Conservation (phyloP, 768 basidiomycete genomes). For the Stropharia rugosoannulata region DNA sequence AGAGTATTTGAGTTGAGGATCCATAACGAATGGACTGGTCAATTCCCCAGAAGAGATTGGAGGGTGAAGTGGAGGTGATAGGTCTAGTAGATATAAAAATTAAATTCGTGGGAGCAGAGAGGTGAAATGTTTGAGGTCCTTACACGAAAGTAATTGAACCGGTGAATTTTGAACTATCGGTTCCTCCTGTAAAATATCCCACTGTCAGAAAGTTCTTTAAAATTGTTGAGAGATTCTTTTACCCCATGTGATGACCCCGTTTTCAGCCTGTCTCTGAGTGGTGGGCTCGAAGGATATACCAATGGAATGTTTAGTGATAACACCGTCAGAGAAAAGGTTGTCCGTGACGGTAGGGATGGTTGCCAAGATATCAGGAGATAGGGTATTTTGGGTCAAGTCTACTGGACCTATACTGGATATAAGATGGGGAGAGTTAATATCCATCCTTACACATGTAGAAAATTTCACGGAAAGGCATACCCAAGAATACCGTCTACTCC, state of each 20-base stretch:
- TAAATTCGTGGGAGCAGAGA: not conserved
- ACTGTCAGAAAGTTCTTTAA: no score
- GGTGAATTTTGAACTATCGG: conserved; percentile 33
- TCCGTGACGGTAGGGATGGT: conserved; percentile 48
- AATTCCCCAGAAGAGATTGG: conserved; percentile 55
- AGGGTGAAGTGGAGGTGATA: conserved; percentile 43
- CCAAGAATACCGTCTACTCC: conserved; percentile 66
- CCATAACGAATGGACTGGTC: conserved; percentile 52
- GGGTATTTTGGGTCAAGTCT: conserved; percentile 46
- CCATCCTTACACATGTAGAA: not conserved
- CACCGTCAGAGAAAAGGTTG: no score
- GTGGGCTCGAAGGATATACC: conserved; percentile 53
- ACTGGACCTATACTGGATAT: conserved; percentile 54
- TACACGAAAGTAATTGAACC: conserved; percentile 12
- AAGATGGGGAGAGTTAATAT: not conserved
- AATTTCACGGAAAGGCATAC: conserved; percentile 27
- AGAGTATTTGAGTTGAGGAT: conserved; percentile 34
- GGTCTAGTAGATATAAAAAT: conserved; percentile 26
- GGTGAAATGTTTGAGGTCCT: not conserved
- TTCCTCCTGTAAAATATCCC: conserved; percentile 26
- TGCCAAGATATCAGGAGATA: conserved; percentile 26
- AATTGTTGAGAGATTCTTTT: not conserved
- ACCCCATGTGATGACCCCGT: conserved; percentile 55
- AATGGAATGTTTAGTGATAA: conserved; percentile 26
- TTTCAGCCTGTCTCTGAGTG: conserved; percentile 26